Base-by-base conservation (phyloP, 257 asterid genomes). In the Solanum habrochaites region DNA sequence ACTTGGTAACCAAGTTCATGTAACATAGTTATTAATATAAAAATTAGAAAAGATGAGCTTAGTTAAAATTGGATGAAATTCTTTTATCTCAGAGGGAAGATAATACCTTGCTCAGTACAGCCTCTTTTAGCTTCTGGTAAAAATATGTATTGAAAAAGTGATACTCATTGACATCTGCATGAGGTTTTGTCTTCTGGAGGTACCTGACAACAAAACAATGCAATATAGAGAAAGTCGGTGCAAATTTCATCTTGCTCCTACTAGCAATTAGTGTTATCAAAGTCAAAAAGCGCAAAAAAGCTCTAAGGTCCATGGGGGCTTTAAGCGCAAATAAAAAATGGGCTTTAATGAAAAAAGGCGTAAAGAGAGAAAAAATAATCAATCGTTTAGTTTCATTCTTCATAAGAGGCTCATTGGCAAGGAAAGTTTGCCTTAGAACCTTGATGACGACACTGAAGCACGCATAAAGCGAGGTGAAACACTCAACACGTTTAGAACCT, bases 61-160 rank as follows among this genome's bases (percentile, higher is more conserved):
- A 40, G 83, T 14, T 42, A 14, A 75, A 42, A 60, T 58, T 85
- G 67, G 69, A 42, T 35, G 70, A 31, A 20, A n/a, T 47, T 45
- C 8, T 56, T 20, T 73, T 49, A 23, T 11, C 39, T 78, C 66
- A 31, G 71, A 88, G 86, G 86, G 85, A 89, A 88, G 73, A 83
- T 69, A 43, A 74, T 89, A 97, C 99, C 99, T 93, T 92, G 78
- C 69, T 87, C 82, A 90, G 88, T 86, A 93, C 91, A 90, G 94
- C 94, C 87, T 89, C 93, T 90, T 94, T 95, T 91, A 95, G 92
- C 91, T 96, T 97, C 91, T 91, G 88, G 87, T 97, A 97, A 89
- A 97, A 95, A 91, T 93, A 96, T n/a, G 99, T 97, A 90, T 95
- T 95, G 32, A 78, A 78, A 78, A 78, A 78, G 83, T 78, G 83